phyloP scores from a whole-genome alignment of 768 basidiomycete genomes.

The Lentinula sp. region DNA sequence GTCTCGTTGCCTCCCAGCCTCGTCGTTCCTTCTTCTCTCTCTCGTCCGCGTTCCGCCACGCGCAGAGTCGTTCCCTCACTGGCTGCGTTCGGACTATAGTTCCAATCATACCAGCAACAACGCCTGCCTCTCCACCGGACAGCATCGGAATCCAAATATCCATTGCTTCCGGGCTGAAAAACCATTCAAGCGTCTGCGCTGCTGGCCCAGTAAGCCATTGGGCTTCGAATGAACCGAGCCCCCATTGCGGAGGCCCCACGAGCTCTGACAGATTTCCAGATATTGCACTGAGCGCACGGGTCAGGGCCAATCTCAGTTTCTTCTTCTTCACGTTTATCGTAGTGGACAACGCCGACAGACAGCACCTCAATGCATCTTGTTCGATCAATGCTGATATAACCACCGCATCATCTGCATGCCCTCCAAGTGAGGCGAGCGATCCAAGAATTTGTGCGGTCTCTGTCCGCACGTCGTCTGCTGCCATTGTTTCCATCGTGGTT shows the following conservation, averaged over 20 bases:
- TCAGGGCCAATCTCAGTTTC: slow-evolving; percentile 48
- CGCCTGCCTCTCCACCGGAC: background rate
- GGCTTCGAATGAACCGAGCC: slow-evolving; percentile 36
- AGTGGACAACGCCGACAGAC: slow-evolving; percentile 55
- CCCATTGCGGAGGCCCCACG: slow-evolving; percentile 67
- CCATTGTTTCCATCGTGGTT: slow-evolving; percentile 18
- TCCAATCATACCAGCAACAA: background rate
- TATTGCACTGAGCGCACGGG: slow-evolving; percentile 57
- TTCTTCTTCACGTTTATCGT: background rate
- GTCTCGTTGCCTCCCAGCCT: slow-evolving; percentile 1
- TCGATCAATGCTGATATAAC: slow-evolving; percentile 48
- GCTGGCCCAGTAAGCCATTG: slow-evolving; percentile 18
- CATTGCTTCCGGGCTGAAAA: slow-evolving; percentile 45
- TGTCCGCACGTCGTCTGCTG: slow-evolving; percentile 48
- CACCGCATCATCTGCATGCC: slow-evolving; percentile 56
- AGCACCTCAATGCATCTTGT: slow-evolving; percentile 50
- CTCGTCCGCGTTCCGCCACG: background rate
- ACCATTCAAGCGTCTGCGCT: slow-evolving; percentile 2
- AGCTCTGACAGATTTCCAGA: slow-evolving; percentile 57
- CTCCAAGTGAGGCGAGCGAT: slow-evolving; percentile 46
- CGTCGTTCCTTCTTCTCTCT: slow-evolving; percentile 3
- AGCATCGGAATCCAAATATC: slow-evolving; percentile 68
- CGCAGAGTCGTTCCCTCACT: background rate
- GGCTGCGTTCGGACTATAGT: background rate
- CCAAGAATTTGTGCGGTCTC: slow-evolving; percentile 75